Evolutionary conservation across 345 rosid species (phyloP), one percentile per base, ranked within the genome.

Genomic region (Aquilaria yunnanensis): DNA sequence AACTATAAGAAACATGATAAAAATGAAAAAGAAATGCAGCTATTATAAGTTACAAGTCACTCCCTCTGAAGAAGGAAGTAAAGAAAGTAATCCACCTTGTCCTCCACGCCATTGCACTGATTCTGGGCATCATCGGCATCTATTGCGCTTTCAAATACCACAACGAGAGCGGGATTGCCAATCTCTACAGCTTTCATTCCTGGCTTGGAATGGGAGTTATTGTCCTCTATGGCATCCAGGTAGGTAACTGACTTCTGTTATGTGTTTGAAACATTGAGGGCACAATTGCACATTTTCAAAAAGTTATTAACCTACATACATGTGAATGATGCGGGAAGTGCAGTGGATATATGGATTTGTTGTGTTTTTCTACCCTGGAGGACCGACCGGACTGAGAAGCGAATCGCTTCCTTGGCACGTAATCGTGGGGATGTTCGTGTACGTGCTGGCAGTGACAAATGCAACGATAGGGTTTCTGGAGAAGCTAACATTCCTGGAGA

Each of bases 161-260:
- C 56, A 95, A 89, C 6, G 97, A 91, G 73, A 87, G 90, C 14
- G 33, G 73, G 16, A 89, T 91, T 57, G 81, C 72, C 66, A 91
- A 91, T 66, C 93, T 95, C 52, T 95, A 95, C 78, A 95, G 99
- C 68, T 70, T 95, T 58, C 97, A 95, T 64, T 91, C 99, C 47
- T 95, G 99, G 99, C 77, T 95, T 54, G 99, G 99, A 9, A 85
- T 95, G 9, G 70, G 70, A 1, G 64, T 85, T 72, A 95, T 95
- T 64, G 74, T 71, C 51, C 94, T 95, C 32, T 95, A 95, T 53
- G 99, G 69, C 59, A 63, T 91, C 63, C 99, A 95, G 96, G 99
- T 91, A 81, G 30, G 5, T 37, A 37, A 23, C 23, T 23, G 23
- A 23, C 23, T 23, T 23, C 23, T 23, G 23, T 23, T 37, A 37